Percentiles rank a stretch among this genome's conserved stretches.
Conservation (phyloP, 441 rosid species). For the Euphorbia celastroides region DNA sequence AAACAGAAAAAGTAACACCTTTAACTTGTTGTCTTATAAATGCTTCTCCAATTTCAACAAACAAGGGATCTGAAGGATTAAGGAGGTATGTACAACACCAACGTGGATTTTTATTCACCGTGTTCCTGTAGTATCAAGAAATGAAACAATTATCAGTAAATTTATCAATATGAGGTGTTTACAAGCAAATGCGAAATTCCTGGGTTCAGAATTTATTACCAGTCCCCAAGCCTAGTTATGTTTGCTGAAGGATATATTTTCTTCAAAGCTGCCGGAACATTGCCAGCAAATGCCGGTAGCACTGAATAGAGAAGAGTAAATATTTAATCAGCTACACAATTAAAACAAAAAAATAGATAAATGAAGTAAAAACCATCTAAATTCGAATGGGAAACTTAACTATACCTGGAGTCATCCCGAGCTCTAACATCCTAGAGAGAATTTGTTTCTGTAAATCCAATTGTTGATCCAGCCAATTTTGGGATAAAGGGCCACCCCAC, state of each 20-base stretch:
- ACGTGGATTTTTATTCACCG: conserved; percentile 73
- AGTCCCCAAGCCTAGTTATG: conserved; percentile 84
- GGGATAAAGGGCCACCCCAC: conserved; percentile 94
- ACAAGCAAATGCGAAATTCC: conserved; percentile 5
- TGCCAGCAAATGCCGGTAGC: conserved; percentile 97
- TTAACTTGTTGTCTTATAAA: conserved; percentile 70
- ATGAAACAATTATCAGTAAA: conserved; percentile 10
- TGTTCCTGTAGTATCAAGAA: conserved; percentile 57
- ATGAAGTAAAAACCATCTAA: background rate
- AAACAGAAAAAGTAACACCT: conserved; percentile 37
- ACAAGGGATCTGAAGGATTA: conserved; percentile 84
- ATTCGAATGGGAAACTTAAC: conserved; percentile 14
- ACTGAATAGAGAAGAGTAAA: conserved; percentile 38
- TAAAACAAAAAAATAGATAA: background rate
- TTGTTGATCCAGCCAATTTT: conserved; percentile 84
- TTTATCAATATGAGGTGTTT: conserved; percentile 1
- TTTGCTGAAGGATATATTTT: conserved; percentile 73
- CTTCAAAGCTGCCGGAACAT: conserved; percentile 86
- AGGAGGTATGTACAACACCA: conserved; percentile 99
- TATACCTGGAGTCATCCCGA: conserved; percentile 97
- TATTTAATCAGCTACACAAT: conserved; percentile 7
- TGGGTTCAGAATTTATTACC: conserved; percentile 36
- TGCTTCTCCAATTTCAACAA: conserved; percentile 83
- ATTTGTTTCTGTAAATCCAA: conserved; percentile 77
- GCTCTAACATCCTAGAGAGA: conserved; percentile 74